These are phyloP conservation scores for Periconia macrospinosa DNA, from an alignment of 2,329 filamentous ascomycete genomes.

Conservation along the genomic window DNA sequence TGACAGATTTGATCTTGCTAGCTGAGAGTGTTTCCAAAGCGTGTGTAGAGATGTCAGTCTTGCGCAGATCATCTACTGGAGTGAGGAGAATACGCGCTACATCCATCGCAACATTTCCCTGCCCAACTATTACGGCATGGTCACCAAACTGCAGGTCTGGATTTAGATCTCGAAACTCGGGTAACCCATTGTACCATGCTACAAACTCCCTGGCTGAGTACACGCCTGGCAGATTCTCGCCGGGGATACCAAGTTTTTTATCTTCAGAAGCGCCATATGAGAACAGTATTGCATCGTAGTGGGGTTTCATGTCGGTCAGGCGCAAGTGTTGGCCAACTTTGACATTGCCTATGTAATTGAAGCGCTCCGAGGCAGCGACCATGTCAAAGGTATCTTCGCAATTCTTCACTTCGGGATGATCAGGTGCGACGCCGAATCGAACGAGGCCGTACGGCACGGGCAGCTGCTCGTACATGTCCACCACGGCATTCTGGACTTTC, in stretches of 20 bases:
- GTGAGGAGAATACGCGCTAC: constrained; percentile 85
- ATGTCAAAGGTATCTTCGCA: constrained; percentile 93
- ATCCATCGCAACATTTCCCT: constrained; percentile 95
- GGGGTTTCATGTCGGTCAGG: constrained; percentile 68
- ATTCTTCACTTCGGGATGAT: constrained; percentile 99
- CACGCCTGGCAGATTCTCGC: constrained; percentile 76
- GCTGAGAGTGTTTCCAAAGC: constrained; percentile 73
- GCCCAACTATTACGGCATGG: constrained; percentile 84
- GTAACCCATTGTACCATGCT: constrained; percentile 97
- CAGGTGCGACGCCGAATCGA: constrained; percentile 93
- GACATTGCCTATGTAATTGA: constrained; percentile 90
- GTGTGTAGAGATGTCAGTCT: constrained; percentile 86
- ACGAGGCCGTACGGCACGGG: constrained; percentile 93
- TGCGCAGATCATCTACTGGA: constrained; percentile 70
- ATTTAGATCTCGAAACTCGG: constrained; percentile 73
- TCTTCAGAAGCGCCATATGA: constrained; percentile 91
- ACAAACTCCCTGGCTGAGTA: constrained; percentile 92
- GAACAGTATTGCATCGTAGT: constrained; percentile 92
- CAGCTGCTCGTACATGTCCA: constrained; percentile 96
- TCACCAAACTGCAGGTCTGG: constrained; percentile 76
- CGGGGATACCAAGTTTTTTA: constrained; percentile 74
- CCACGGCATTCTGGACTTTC: constrained; percentile 68
- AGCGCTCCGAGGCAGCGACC: constrained; percentile 77
- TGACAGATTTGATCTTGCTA: constrained; percentile 77
- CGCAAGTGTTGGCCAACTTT: constrained; percentile 72